Base-by-base conservation (phyloP, 2,329 filamentous ascomycete species). In the Diatrype stigma region DNA sequence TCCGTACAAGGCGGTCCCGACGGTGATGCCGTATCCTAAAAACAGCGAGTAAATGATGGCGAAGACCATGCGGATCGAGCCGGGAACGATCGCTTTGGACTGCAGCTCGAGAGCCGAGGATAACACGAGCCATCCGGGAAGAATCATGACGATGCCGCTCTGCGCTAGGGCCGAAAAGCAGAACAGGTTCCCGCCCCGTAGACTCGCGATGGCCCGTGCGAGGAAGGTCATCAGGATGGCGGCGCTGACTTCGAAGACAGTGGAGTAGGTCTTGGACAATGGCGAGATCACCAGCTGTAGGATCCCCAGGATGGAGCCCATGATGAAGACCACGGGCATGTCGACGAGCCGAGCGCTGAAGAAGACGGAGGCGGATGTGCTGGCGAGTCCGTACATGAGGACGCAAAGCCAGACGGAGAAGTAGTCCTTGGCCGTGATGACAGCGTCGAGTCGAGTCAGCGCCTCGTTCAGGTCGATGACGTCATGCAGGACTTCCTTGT, bases 31-130 rank as follows among this genome's bases (percentile, higher is more conserved):
- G 60, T 87, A 89, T 1, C 85, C 86, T 3, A 89, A 78, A 52
- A 89, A 84, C 1, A 89, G 73, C 0, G 85, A 86, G 67, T 89
- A 89, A 52, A 89, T 85, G 58, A 89, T 84, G 30, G 86, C 84
- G 58, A 89, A 89, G 11, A 89, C 85, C 71, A 89, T 86, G 22
- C 86, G 83, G 21, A 89, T 86, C 0, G 84, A 87, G 0, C 86
- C 86, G 0, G 86, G 83, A 0, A 89, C 80, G 48, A 89, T 78
- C 54, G 84, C 84, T 47, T 82, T 81, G 21, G 82, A 86, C 58
- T 89, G 86, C 0, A 89, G 74, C 64, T 89, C 86, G 46, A 89
- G 74, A 30, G 64, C 64, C n/a, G 64, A 59, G 47, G 62, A 64
- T 19, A 68, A 76, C 28, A 87, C 81, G 23, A 81, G 76, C 59